Evolutionary conservation across 202 grass and related monocot species (phyloP), one percentile per base, ranked within the genome.

Genomic region (Zizania palustris): DNA sequence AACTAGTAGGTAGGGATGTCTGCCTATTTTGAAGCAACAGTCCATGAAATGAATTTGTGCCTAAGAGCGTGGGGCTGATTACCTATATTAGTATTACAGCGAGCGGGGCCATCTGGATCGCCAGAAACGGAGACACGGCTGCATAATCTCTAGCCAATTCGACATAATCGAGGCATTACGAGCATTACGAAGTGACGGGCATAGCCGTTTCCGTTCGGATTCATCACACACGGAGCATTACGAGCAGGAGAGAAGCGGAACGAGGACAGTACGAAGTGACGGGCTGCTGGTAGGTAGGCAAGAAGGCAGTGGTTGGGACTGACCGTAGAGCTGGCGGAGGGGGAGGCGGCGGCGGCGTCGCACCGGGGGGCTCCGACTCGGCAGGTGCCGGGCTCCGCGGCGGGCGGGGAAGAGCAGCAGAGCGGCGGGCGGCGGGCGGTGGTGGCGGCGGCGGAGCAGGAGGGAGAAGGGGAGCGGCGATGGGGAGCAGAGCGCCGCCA

Each of bases 401-500:
- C 3, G 14, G 44, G 33, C 11, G 59, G n/a, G 42, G 3, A 51
- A 21, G 73, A 39, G 45, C 45, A 11, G 39, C 74, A 7, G 82
- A 35, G 46, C 16, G 73, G 37, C 74, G 45, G 41, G 40, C 51
- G 51, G n/a, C n/a, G 37, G 69, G 18, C 18, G 42, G 21, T 13
- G 42, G 65, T 14, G 66, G 45, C 67, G 72, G 13, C 40, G 54
- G 33, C 8, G 3, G 62, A 49, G 51, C 20, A 20, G 81, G 3
- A 12, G 0, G 19, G 64, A 3, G 42, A 21, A 42, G 58, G 22
- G 9, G 58, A 46, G 15, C 56, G 7, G 45, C 56, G 65, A 55
- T 73, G 73, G 73, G 38, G 63, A 10, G 82, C 74, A 64, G 46
- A 84, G 82, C 66, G 66, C 82, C 22, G 74, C 73, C 82, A 84